Percentiles rank a stretch among this genome's conserved stretches.
phyloP scores from a whole-genome alignment of 2,329 filamentous ascomycete genomes.

The Ophiosphaerella korrae region DNA sequence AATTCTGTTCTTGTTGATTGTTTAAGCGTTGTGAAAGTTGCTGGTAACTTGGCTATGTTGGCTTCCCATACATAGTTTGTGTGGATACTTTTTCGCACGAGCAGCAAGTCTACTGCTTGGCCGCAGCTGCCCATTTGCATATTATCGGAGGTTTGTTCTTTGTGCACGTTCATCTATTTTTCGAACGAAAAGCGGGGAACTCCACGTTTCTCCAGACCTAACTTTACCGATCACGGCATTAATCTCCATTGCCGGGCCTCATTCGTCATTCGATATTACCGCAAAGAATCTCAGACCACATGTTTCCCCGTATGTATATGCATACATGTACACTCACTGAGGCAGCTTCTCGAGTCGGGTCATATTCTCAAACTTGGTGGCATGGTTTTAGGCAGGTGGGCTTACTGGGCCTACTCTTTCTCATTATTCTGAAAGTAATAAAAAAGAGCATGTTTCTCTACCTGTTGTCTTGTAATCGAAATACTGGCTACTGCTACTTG shows the following conservation, averaged over 20 bases:
- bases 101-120: background rate
- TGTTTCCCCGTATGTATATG: background rate
- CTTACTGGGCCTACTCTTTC: no score
- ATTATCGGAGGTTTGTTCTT: conserved; percentile 2
- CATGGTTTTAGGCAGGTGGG: no score
- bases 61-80: background rate
- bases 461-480: no score
- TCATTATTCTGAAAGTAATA: no score
- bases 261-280: conserved; percentile 6
- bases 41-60: background rate
- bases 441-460: no score
- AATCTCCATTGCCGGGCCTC: conserved; percentile 3
- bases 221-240: conserved; percentile 6
- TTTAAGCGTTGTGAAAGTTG: background rate
- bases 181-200: conserved; percentile 17
- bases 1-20: background rate
- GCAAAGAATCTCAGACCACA: background rate
- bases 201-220: conserved; percentile 13
- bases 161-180: conserved; percentile 4
- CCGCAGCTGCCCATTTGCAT: background rate
- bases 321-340: background rate
- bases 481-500: no score
- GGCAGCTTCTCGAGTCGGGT: background rate
- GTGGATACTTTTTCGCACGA: background rate
- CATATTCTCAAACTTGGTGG: background rate